phyloP scores from a whole-genome alignment of 163 green algal species.

The Chlamydomonas reinhardtii region DNA sequence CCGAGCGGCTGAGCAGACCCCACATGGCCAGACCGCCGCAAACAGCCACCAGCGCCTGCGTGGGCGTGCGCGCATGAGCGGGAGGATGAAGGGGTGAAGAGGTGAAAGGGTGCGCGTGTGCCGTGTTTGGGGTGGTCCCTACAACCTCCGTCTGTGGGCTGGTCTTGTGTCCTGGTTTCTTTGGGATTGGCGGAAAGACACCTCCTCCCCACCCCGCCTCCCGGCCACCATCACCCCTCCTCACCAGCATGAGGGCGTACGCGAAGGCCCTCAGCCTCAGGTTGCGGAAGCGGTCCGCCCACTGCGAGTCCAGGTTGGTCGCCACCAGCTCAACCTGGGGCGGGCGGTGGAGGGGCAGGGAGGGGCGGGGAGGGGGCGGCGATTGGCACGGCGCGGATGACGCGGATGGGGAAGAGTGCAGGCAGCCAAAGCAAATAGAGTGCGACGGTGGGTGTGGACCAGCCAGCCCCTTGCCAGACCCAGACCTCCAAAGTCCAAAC shows the following conservation, averaged over 20 bases:
- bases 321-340: conserved; percentile 46
- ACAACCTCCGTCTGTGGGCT: too few relatives aligned
- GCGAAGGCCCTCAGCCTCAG: conserved; percentile 1
- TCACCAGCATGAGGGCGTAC: conserved; percentile 21
- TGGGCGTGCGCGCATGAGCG: not conserved
- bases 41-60: conserved; percentile 21
- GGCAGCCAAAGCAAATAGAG: too few relatives aligned
- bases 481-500: too few relatives aligned
- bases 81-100: too few relatives aligned
- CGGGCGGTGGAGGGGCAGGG: not conserved
- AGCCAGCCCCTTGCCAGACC: too few relatives aligned
- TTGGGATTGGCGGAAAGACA: too few relatives aligned
- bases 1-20: conserved; percentile 1
- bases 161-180: too few relatives aligned
- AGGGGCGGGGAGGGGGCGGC: not conserved
- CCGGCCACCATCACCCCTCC: not conserved
- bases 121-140: too few relatives aligned
- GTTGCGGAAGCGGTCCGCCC: conserved; percentile 23
- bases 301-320: conserved; percentile 27
- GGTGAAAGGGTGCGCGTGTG: not conserved
- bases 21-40: conserved; percentile 3
- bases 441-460: too few relatives aligned
- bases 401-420: too few relatives aligned
- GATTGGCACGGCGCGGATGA: not conserved
- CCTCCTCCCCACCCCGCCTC: too few relatives aligned